Evolutionary conservation across 2,329 filamentous ascomycete species (phyloP).

Genomic region (Fusarium sp.): DNA sequence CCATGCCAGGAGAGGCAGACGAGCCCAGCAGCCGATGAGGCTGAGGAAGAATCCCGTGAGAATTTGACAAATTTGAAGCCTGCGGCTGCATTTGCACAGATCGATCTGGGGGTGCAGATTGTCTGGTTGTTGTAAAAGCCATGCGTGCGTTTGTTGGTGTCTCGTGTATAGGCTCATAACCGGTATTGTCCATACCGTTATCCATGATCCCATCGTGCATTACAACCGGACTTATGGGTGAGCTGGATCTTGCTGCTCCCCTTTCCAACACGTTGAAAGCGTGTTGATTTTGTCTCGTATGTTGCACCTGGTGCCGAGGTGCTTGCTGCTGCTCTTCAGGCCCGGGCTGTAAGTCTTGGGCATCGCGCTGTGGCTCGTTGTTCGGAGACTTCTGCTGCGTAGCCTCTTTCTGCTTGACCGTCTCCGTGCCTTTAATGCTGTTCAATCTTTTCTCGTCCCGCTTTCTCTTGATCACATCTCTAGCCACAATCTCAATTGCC

Average conservation of each 20-base stretch:
- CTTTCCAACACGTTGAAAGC: slow-evolving; percentile 15
- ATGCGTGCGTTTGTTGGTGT: slow-evolving; percentile 45
- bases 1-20: slow-evolving; percentile 43
- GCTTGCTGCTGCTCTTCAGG: neutral
- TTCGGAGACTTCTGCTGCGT: neutral
- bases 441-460: slow-evolving; percentile 70
- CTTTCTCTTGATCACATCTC: slow-evolving; percentile 83
- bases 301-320: slow-evolving; percentile 8
- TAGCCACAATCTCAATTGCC: slow-evolving; percentile 79
- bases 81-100: slow-evolving; percentile 45
- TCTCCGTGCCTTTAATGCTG: slow-evolving; percentile 60
- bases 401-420: slow-evolving; percentile 53
- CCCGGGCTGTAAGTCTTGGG: neutral
- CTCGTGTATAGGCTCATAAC: slow-evolving; percentile 48
- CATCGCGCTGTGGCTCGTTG: neutral
- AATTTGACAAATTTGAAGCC: slow-evolving; percentile 33
- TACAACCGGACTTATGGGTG: slow-evolving; percentile 29
- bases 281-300: neutral
- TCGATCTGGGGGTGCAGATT: slow-evolving; percentile 38
- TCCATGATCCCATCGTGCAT: slow-evolving; percentile 38
- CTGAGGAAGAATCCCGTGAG: slow-evolving; percentile 38
- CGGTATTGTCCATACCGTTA: slow-evolving; percentile 37
- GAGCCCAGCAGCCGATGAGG: slow-evolving; percentile 48
- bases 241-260: slow-evolving; percentile 30
- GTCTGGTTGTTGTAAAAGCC: slow-evolving; percentile 41